phyloP scores from a whole-genome alignment of 306 rosid genomes.

The Lupinus albus region DNA sequence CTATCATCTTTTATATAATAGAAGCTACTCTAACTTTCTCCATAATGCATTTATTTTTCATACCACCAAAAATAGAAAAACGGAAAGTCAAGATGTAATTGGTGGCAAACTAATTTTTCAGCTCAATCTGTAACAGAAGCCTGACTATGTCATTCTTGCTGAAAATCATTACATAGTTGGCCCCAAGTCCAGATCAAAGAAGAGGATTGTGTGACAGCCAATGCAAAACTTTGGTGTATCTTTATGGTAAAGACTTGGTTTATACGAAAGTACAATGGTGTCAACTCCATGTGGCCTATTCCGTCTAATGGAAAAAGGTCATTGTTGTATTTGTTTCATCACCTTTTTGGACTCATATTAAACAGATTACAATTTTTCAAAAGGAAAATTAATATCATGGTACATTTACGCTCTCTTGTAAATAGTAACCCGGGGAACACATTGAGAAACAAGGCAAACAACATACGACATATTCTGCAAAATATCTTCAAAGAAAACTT shows the following conservation, averaged over 20 bases:
- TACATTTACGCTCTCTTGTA: background rate
- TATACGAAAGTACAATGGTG: background rate
- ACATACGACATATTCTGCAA: background rate
- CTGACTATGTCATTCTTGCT: background rate
- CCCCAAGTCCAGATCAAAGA: background rate
- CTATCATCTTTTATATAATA: too few species aligned
- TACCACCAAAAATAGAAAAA: background rate
- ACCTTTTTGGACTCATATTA: background rate
- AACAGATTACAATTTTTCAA: conserved; percentile 1
- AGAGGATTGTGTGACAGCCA: background rate
- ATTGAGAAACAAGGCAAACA: conserved; percentile 6
- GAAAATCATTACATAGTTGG: background rate
- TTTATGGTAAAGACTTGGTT: background rate
- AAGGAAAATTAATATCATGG: background rate
- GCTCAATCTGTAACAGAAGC: conserved; percentile 7
- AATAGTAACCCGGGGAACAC: background rate
- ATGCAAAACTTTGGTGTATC: background rate
- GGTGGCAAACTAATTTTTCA: background rate
- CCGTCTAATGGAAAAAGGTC: background rate
- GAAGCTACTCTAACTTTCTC: too few species aligned
- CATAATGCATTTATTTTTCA: too few species aligned
- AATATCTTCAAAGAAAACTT: background rate
- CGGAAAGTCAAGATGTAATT: background rate
- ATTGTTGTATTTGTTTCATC: conserved; percentile 9
- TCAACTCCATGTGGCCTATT: background rate